Conservation (phyloP, 2,329 filamentous ascomycete genomes). For the Fusarium temperatum region DNA sequence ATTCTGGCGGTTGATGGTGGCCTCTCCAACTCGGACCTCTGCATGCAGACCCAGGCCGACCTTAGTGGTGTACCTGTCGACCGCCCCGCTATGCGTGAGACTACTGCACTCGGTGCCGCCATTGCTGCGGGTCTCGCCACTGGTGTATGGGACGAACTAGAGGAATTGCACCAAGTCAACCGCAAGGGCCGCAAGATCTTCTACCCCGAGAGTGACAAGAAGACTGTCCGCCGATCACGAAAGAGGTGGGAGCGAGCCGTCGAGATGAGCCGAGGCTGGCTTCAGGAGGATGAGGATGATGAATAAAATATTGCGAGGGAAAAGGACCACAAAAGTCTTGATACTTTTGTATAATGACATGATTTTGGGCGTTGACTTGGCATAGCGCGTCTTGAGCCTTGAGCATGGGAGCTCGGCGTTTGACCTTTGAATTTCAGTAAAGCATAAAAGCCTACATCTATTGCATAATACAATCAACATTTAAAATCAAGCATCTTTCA, state of each 20-base stretch:
- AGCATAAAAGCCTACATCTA: conserved; percentile 12
- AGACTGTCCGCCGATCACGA: conserved; percentile 53
- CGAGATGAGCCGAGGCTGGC: conserved; percentile 67
- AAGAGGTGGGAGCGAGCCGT: conserved; percentile 66
- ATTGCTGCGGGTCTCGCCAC: conserved; percentile 90
- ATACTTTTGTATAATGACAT: conserved; percentile 10
- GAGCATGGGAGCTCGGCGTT: conserved; percentile 27
- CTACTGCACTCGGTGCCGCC: conserved; percentile 86
- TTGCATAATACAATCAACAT: conserved; percentile 20
- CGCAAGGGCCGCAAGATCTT: conserved; percentile 75
- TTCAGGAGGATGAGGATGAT: conserved; percentile 47
- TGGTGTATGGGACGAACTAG: conserved; percentile 78
- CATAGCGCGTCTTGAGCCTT: conserved; percentile 27
- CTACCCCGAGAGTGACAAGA: conserved; percentile 66
- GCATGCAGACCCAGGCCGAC: conserved; percentile 92
- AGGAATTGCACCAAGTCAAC: conserved; percentile 78
- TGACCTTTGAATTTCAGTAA: conserved; percentile 12
- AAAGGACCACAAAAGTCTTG: not conserved
- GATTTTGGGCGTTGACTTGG: conserved; percentile 17
- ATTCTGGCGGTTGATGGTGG: conserved; percentile 87
- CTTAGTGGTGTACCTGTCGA: conserved; percentile 84
- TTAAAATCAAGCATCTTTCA: not conserved
- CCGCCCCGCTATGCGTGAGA: conserved; percentile 88
- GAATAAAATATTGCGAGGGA: not conserved
- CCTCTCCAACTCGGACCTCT: conserved; percentile 87